Percentiles rank a stretch among this genome's conserved stretches.
Conservation (phyloP, 768 basidiomycete genomes). For the Inosperma sp. region DNA sequence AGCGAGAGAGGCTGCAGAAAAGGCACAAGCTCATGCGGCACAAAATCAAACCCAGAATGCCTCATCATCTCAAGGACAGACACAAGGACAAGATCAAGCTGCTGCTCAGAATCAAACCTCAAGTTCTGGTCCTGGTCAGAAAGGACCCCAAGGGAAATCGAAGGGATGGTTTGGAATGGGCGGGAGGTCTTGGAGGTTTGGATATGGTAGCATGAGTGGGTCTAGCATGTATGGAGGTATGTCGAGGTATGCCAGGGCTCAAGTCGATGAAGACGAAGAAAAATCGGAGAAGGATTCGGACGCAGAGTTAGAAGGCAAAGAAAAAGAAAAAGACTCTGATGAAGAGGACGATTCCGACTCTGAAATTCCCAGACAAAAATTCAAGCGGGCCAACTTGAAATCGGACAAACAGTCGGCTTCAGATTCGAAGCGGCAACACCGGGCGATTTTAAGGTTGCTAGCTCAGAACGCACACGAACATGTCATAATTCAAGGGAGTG, state of each 20-base stretch:
- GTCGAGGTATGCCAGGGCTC: neutral
- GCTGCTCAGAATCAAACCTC: too few relatives aligned
- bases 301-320: conserved; percentile 1
- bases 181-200: too few relatives aligned
- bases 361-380: too few relatives aligned
- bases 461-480: conserved; percentile 63
- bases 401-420: conserved; percentile 22
- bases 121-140: too few relatives aligned
- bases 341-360: too few relatives aligned
- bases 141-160: too few relatives aligned
- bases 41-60: neutral
- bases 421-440: conserved; percentile 35
- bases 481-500: conserved; percentile 52
- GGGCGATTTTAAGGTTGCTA: conserved; percentile 46
- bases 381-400: too few relatives aligned
- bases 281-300: conserved; percentile 1
- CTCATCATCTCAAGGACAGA: neutral
- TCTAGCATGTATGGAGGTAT: neutral
- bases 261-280: neutral
- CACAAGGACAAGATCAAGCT: too few relatives aligned
- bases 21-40: neutral
- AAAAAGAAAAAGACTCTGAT: too few relatives aligned
- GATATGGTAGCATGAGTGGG: too few relatives aligned
- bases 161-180: too few relatives aligned
- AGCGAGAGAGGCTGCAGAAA: neutral